These are phyloP conservation scores for Limonium bicolor DNA, from an alignment of 148 eudicot genomes.

Conservation along the genomic window DNA sequence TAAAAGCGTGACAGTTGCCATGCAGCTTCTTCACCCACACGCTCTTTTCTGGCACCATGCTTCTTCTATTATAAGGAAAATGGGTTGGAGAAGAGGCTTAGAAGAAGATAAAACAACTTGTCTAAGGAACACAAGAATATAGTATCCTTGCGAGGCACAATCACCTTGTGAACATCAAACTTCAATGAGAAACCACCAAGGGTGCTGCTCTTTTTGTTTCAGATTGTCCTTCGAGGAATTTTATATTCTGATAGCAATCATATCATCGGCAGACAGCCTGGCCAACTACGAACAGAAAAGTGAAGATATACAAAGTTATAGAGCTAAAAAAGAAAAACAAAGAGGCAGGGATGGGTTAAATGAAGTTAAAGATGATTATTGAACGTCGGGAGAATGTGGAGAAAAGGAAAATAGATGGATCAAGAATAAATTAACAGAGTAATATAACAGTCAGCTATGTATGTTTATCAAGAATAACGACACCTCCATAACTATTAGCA, in stretches of 20 bases:
- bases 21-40: constrained; percentile 53
- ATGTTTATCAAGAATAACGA: no score
- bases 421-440: no score
- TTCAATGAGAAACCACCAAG: constrained; percentile 51
- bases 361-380: no score
- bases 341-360: no score
- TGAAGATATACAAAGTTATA: no score
- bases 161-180: constrained; percentile 76
- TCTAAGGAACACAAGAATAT: background rate
- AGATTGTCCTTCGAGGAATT: constrained; percentile 59
- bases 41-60: constrained; percentile 79
- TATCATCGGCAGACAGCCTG: constrained; percentile 59
- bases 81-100: background rate
- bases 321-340: background rate
- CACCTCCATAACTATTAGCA: no score
- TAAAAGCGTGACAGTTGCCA: constrained; percentile 94
- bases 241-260: constrained; percentile 75
- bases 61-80: constrained; percentile 35
- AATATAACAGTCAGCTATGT: no score
- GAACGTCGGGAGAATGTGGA: no score
- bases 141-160: background rate
- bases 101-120: constrained; percentile 1
- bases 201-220: constrained; percentile 67
- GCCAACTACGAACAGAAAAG: constrained; percentile 35
- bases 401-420: no score